These are phyloP conservation scores for Oehlia diaphana DNA, from an alignment of 192 early-diverging fungal genomes.

Conservation along the genomic window DNA sequence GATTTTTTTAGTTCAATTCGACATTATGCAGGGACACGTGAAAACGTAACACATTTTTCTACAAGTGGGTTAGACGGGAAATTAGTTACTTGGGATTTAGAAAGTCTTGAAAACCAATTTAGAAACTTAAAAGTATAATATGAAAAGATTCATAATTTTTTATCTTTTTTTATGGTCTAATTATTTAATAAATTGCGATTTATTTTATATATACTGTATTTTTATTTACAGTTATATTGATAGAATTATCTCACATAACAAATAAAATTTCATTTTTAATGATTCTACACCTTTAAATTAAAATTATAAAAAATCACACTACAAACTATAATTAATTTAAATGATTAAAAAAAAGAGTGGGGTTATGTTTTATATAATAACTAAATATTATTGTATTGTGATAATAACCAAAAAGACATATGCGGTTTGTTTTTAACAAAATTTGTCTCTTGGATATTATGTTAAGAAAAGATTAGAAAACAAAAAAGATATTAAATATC, in stretches of 20 bases:
- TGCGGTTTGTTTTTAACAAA: too few relatives aligned
- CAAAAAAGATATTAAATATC: too few relatives aligned
- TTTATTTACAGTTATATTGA: too few relatives aligned
- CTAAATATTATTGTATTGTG: not conserved
- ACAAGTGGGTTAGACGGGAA: slow-evolving; percentile 84
- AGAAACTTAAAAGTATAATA: not conserved
- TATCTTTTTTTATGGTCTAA: too few relatives aligned
- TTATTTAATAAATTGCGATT: too few relatives aligned
- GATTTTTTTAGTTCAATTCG: slow-evolving; percentile 44
- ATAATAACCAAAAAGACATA: too few relatives aligned
- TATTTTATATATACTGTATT: too few relatives aligned
- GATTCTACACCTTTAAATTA: not conserved
- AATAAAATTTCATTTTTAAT: too few relatives aligned
- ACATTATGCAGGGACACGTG: slow-evolving; percentile 50
- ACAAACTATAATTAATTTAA: not conserved
- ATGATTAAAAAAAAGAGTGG: not conserved
- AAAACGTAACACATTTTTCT: slow-evolving; percentile 66
- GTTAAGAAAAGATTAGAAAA: too few relatives aligned
- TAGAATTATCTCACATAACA: too few relatives aligned
- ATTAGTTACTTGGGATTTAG: slow-evolving; percentile 74
- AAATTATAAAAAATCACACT: not conserved
- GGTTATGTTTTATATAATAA: not conserved
- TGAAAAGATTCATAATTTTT: not conserved
- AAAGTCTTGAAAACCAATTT: not conserved
- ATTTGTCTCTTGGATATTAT: too few relatives aligned